Base-by-base conservation (phyloP, 1,284 basidiomycete genomes). In the Crucibulum parvulum region DNA sequence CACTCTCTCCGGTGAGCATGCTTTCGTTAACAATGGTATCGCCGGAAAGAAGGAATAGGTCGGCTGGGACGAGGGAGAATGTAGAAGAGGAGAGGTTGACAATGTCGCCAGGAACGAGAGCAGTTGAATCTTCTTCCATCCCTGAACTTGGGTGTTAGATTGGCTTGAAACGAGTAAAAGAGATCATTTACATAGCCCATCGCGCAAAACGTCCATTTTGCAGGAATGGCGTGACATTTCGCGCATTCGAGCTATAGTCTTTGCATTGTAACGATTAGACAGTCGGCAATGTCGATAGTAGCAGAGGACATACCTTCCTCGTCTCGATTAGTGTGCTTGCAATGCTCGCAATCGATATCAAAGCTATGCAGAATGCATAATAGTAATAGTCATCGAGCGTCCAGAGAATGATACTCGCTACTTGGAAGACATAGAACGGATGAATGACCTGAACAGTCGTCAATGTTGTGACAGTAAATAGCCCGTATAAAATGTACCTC, bases 1-100 rank as follows among this genome's bases (percentile, higher is more conserved):
- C 92, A 67, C 94, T 96, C 76, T 98, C 96, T 9, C 96, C 96
- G 0, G 96, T 98, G 15, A 99, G 87, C 97, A 99, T 99, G 63
- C 95, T 97, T 79, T 99, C 98, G 74, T 99, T 99, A 58, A 99
- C 93, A 63, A 99, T 98, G 0, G 95, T 95, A 72, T 99, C 98
- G 5, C 98, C 97, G 6, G 93, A 94, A 36, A 99, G 87, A 15
- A 99, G 84, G 66, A 98, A 87, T 63, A 97, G 86, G 74, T 99
- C 98, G 11, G 95, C 94, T 1, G 98, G 98, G 65, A 99, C 86
- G 37, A 92, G 79, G 7, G 87, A 78, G 15, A 98, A 83, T 13
- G 87, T 85, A 1, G 93, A 84, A 53, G 91, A 88, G 11, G 94
- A 91, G 8, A 98, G 83, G 73, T 98, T 95, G 67, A 99, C 84